phyloP scores from a whole-genome alignment of 768 basidiomycete species.

The Leccinum variicolor region DNA sequence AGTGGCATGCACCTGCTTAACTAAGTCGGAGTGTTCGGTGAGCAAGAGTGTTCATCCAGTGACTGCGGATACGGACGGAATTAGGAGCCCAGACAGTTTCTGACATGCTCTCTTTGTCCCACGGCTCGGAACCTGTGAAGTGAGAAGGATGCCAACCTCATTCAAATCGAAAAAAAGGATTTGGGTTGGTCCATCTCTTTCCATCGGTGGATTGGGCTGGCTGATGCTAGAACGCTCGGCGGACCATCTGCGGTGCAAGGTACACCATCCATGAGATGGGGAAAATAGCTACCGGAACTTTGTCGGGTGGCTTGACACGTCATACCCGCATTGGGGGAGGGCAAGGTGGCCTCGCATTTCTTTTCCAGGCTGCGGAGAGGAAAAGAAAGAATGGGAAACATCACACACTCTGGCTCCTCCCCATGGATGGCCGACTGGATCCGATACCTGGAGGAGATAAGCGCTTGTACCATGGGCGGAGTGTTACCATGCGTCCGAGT shows the following conservation, averaged over 20 bases:
- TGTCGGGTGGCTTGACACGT: not conserved
- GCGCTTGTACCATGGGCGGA: not conserved
- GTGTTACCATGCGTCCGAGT: not conserved
- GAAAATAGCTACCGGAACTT: not conserved
- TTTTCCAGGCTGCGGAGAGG: conserved; percentile 1
- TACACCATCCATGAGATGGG: not conserved
- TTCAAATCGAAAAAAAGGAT: not conserved
- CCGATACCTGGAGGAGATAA: conserved; percentile 9
- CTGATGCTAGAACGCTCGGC: conserved; percentile 5
- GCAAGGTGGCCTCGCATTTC: not conserved
- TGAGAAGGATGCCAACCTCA: conserved; percentile 6
- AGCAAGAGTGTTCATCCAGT: not conserved
- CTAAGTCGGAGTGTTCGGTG: not conserved
- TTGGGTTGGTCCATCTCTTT: not conserved
- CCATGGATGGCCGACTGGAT: conserved; percentile 1
- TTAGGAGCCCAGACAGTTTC: not conserved
- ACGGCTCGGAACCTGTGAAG: conserved; percentile 1
- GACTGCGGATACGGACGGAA: conserved; percentile 1
- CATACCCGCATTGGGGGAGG: not conserved
- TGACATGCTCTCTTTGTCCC: not conserved
- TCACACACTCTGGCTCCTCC: not conserved
- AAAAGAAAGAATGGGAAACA: not conserved
- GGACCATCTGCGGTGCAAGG: conserved; percentile 2
- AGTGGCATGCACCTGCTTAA: not conserved
- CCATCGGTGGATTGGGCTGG: not conserved